phyloP scores from a whole-genome alignment of 23 red algal genomes.

The Pyropia yezoensis region DNA sequence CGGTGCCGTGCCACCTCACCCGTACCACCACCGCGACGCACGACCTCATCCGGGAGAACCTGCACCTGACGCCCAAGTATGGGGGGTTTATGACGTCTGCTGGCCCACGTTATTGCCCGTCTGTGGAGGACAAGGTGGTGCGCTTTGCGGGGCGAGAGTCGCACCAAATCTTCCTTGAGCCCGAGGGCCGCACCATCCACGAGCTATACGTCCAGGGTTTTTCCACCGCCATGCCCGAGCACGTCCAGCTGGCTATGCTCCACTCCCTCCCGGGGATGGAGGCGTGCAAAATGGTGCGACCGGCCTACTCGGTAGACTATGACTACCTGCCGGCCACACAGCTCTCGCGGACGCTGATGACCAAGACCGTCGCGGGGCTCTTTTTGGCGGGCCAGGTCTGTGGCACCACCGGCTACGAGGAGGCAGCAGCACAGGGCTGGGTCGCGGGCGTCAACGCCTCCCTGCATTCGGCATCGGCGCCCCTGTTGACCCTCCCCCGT shows the following conservation, averaged over 20 bases:
- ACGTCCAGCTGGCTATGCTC: conserved; percentile 84
- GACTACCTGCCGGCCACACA: conserved; percentile 96
- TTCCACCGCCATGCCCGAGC: conserved; percentile 90
- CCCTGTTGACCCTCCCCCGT: conserved; percentile 47
- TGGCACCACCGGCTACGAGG: conserved; percentile 98
- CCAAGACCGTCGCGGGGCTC: conserved; percentile 74
- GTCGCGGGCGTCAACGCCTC: conserved; percentile 89
- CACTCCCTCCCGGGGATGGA: conserved; percentile 94
- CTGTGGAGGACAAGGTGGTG: conserved; percentile 98
- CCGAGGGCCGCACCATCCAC: conserved; percentile 83
- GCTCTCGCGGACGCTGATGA: conserved; percentile 69
- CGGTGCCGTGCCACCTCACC: conserved; percentile 88
- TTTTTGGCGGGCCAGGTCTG: conserved; percentile 94
- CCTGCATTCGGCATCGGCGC: conserved; percentile 14
- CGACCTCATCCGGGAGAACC: conserved; percentile 85
- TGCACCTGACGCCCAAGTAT: conserved; percentile 97
- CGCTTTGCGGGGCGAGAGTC: conserved; percentile 73
- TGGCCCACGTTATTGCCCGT: conserved; percentile 92
- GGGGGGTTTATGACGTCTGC: conserved; percentile 87
- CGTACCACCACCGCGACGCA: conserved; percentile 82
- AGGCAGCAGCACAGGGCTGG: conserved; percentile 91
- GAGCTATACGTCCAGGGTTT: conserved; percentile 98
- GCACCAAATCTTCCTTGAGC: conserved; percentile 98
- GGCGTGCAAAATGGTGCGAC: conserved; percentile 81
- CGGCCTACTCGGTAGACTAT: conserved; percentile 97